phyloP scores from a whole-genome alignment of 352 stramenopile species.

The Saprolegnia diclina region DNA sequence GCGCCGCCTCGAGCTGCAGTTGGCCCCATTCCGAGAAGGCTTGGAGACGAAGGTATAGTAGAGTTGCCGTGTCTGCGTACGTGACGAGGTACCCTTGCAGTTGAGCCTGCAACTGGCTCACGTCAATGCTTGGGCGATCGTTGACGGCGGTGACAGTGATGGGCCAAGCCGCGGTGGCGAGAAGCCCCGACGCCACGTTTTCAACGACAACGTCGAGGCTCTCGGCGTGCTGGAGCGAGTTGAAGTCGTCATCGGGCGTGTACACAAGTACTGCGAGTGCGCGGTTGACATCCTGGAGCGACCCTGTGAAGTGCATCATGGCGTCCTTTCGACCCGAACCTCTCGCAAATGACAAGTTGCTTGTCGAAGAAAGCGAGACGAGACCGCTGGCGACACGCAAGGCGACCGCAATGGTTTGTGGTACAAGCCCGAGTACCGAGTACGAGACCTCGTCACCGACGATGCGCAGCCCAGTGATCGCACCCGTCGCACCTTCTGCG shows the following conservation, averaged over 20 bases:
- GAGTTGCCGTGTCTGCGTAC: neutral
- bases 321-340: constrained; percentile 33
- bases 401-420: constrained; percentile 2
- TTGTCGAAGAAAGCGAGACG: constrained; percentile 1
- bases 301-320: constrained; percentile 49
- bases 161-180: neutral
- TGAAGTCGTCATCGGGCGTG: constrained; percentile 63
- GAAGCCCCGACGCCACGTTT: constrained; percentile 9
- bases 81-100: constrained; percentile 22
- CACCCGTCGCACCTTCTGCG: neutral
- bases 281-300: constrained; percentile 48
- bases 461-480: constrained; percentile 5
- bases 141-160: constrained; percentile 17
- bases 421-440: neutral
- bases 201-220: constrained; percentile 33
- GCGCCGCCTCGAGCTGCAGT: constrained; percentile 36
- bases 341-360: constrained; percentile 9
- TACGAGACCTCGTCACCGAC: constrained; percentile 9
- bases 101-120: neutral
- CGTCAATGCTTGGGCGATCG: constrained; percentile 8
- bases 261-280: constrained; percentile 76
- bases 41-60: constrained; percentile 41
- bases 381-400: constrained; percentile 5
- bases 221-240: constrained; percentile 55
- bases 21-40: constrained; percentile 49